A percentile compares a stretch with the other conserved stretches of the same genome.
Evolutionary conservation across 768 basidiomycete genomes (phyloP).

Genomic region (Leccinellum rugosiceps): DNA sequence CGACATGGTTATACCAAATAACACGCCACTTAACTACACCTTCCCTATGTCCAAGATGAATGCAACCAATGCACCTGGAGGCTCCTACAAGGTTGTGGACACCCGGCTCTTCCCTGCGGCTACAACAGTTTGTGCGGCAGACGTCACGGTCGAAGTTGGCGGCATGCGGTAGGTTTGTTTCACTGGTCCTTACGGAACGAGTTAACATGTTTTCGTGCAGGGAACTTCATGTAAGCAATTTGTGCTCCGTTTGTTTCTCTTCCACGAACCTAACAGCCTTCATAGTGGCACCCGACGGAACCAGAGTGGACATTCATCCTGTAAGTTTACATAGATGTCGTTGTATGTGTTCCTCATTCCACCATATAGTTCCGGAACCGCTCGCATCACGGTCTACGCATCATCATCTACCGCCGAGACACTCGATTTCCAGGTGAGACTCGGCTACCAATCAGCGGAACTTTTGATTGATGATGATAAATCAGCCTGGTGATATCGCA

Average conservation of each 20-base stretch:
- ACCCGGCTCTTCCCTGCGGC: slow-evolving; percentile 50
- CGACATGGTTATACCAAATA: slow-evolving; percentile 48
- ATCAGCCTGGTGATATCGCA: slow-evolving; percentile 31
- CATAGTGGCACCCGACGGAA: slow-evolving; percentile 50
- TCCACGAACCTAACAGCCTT: neutral
- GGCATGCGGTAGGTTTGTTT: slow-evolving; percentile 47
- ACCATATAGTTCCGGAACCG: slow-evolving; percentile 33
- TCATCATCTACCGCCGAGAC: slow-evolving; percentile 39
- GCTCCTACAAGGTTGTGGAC: slow-evolving; percentile 60
- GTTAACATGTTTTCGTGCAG: slow-evolving; percentile 16
- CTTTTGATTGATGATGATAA: neutral
- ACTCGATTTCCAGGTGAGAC: slow-evolving; percentile 41
- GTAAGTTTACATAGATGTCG: slow-evolving; percentile 18
- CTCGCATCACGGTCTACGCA: slow-evolving; percentile 43
- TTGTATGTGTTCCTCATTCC: neutral
- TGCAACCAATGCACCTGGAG: slow-evolving; percentile 45
- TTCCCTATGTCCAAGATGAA: slow-evolving; percentile 51
- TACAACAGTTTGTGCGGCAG: slow-evolving; percentile 52
- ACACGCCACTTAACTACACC: slow-evolving; percentile 49
- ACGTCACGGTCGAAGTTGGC: slow-evolving; percentile 57
- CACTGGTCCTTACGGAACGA: neutral
- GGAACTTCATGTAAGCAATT: slow-evolving; percentile 43
- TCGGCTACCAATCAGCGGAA: neutral
- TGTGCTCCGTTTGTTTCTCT: neutral
- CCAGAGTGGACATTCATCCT: slow-evolving; percentile 47